Evolutionary conservation across 1,284 basidiomycete genomes (phyloP).

Genomic region (Ganoderma lucidum): DNA sequence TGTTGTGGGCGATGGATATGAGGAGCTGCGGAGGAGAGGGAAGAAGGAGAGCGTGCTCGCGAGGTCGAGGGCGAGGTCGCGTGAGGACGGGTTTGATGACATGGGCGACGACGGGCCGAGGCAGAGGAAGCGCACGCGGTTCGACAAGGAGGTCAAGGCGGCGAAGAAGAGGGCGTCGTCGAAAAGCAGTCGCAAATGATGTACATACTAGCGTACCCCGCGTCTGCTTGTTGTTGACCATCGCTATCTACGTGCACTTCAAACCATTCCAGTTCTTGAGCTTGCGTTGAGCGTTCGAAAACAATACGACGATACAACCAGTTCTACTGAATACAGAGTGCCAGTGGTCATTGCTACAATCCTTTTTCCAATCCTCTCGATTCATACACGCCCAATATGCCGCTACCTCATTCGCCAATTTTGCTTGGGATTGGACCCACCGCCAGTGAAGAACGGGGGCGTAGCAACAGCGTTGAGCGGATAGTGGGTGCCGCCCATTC

Average conservation of each 20-base stretch:
- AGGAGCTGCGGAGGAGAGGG: slow-evolving; percentile 73
- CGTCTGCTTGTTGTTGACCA: not conserved
- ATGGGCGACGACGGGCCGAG: slow-evolving; percentile 51
- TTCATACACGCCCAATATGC: not conserved
- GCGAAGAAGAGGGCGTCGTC: slow-evolving; percentile 51
- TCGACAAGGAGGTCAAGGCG: slow-evolving; percentile 76
- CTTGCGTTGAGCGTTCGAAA: slow-evolving; percentile 6
- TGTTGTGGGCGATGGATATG: slow-evolving; percentile 72
- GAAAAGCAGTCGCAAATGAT: slow-evolving; percentile 30
- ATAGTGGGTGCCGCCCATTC: slow-evolving; percentile 18
- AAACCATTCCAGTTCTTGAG: not conserved
- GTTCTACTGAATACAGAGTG: slow-evolving; percentile 13
- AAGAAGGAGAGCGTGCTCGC: slow-evolving; percentile 71
- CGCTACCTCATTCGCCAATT: slow-evolving; percentile 31
- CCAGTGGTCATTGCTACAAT: slow-evolving; percentile 6
- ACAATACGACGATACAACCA: slow-evolving; percentile 18
- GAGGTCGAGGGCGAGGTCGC: slow-evolving; percentile 53
- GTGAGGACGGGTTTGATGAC: slow-evolving; percentile 50
- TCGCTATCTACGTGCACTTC: not conserved
- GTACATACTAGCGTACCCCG: not conserved
- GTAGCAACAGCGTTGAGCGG: slow-evolving; percentile 29
- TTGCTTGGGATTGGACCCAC: slow-evolving; percentile 15
- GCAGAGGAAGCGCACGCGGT: slow-evolving; percentile 74
- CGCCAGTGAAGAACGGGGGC: slow-evolving; percentile 26
- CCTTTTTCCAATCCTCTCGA: not conserved